These are phyloP conservation scores for Elsinoe ampelina DNA, from an alignment of 2,329 filamentous ascomycete genomes.

Conservation along the genomic window DNA sequence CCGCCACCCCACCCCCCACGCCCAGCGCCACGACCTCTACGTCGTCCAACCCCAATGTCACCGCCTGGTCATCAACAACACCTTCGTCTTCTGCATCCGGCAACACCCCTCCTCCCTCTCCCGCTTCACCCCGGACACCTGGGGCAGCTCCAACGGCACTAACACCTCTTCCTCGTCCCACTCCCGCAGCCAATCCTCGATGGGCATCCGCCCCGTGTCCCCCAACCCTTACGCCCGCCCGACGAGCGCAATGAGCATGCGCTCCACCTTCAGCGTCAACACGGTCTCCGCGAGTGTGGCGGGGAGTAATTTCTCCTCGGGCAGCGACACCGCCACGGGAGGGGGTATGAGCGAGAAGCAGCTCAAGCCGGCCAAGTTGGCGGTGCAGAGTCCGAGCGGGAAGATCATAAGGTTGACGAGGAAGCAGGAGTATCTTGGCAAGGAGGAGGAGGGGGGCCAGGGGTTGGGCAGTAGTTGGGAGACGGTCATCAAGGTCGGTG, in stretches of 20 bases:
- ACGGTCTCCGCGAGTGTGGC: conserved; percentile 42
- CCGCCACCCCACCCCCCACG: conserved; percentile 90
- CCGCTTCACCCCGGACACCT: conserved; percentile 31
- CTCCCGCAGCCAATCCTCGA: conserved; percentile 23
- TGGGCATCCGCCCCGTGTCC: conserved; percentile 36
- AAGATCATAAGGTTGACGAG: conserved; percentile 85
- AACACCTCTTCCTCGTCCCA: conserved; percentile 22
- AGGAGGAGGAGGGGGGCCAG: conserved; percentile 47
- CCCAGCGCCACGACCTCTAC: conserved; percentile 94
- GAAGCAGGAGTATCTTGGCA: conserved; percentile 49
- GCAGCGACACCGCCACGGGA: conserved; percentile 49
- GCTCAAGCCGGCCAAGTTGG: conserved; percentile 84
- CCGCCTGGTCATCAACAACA: conserved; percentile 84
- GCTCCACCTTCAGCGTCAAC: conserved; percentile 33
- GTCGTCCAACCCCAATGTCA: conserved; percentile 92
- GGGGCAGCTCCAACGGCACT: conserved; percentile 27
- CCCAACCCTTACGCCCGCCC: conserved; percentile 47
- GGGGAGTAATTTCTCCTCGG: conserved; percentile 43
- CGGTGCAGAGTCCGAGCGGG: conserved; percentile 85
- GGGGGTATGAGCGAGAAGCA: conserved; percentile 43
- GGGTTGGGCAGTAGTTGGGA: conserved; percentile 74
- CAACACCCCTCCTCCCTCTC: conserved; percentile 68
- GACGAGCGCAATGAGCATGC: conserved; percentile 51
- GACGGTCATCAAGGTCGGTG: conserved; percentile 83
- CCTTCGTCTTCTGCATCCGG: conserved; percentile 91